Conservation (phyloP, 2,329 filamentous ascomycete species). For the Arachnomyces sp. region DNA sequence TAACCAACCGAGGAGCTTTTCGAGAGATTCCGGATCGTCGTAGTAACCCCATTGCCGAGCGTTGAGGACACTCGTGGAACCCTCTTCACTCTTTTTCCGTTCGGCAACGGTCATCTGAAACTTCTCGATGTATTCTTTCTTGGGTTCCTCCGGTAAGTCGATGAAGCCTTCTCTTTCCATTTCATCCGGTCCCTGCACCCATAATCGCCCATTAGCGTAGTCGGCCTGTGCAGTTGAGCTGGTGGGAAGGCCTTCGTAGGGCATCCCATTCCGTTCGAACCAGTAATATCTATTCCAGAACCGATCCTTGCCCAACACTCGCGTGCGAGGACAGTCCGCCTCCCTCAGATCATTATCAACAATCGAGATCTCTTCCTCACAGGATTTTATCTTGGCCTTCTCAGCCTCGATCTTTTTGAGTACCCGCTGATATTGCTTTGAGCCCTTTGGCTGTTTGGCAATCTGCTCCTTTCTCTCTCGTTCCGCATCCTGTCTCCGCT, state of each 20-base stretch:
- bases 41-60: conserved; percentile 88
- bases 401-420: conserved; percentile 84
- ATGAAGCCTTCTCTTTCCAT: conserved; percentile 82
- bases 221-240: conserved; percentile 81
- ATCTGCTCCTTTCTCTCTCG: conserved; percentile 61
- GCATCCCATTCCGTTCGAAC: conserved; percentile 99
- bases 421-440: conserved; percentile 82
- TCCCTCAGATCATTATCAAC: conserved; percentile 90
- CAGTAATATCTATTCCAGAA: conserved; percentile 99
- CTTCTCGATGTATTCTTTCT: conserved; percentile 66
- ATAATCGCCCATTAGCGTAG: conserved; percentile 91
- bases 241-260: conserved; percentile 76
- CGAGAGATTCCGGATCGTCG: conserved; percentile 69
- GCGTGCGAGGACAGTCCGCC: conserved; percentile 84
- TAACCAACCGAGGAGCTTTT: conserved; percentile 77
- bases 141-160: conserved; percentile 62
- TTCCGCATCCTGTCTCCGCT: conserved; percentile 66
- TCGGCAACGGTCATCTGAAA: conserved; percentile 79
- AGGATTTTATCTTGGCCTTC: conserved; percentile 68
- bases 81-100: conserved; percentile 80
- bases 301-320: conserved; percentile 83
- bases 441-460: conserved; percentile 64
- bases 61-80: conserved; percentile 58
- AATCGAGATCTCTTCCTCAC: conserved; percentile 75
- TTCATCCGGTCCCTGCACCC: conserved; percentile 92